These are phyloP conservation scores for Hylodesmum podocarpum DNA, from an alignment of 306 rosid genomes.

Conservation along the genomic window DNA sequence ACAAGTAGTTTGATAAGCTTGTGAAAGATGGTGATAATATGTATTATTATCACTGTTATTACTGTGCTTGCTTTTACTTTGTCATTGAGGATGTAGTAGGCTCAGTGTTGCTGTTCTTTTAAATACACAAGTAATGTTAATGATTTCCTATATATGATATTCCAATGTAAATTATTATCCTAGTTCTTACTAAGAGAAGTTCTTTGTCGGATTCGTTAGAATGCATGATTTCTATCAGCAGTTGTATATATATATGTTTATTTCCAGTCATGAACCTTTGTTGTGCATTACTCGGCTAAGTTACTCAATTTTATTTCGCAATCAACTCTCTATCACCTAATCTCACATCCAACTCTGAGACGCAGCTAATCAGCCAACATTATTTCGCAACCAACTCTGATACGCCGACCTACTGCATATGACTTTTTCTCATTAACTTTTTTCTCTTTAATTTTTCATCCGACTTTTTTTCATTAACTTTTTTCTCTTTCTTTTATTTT, in stretches of 20 bases:
- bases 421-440: too few relatives aligned
- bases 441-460: too few relatives aligned
- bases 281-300: slow-evolving; percentile 21
- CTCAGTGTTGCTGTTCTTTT: slow-evolving; percentile 21
- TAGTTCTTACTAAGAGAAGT: slow-evolving; percentile 33
- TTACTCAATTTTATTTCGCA: too few relatives aligned
- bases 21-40: slow-evolving; percentile 10
- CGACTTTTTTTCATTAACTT: too few relatives aligned
- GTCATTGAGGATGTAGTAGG: slow-evolving; percentile 33
- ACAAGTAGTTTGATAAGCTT: slow-evolving; percentile 29
- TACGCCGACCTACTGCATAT: too few relatives aligned
- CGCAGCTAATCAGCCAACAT: too few relatives aligned
- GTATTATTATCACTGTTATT: background rate
- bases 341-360: too few relatives aligned
- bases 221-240: slow-evolving; percentile 28
- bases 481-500: too few relatives aligned
- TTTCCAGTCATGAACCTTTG: slow-evolving; percentile 26
- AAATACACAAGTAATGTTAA: background rate
- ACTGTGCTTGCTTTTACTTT: slow-evolving; percentile 17
- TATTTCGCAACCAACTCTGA: too few relatives aligned
- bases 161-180: slow-evolving; percentile 42
- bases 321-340: too few relatives aligned
- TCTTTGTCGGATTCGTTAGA: slow-evolving; percentile 23
- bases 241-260: slow-evolving; percentile 43
- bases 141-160: slow-evolving; percentile 22